These are phyloP conservation scores for Neonectria faginata DNA, from an alignment of 2,329 filamentous ascomycete genomes.

Conservation along the genomic window DNA sequence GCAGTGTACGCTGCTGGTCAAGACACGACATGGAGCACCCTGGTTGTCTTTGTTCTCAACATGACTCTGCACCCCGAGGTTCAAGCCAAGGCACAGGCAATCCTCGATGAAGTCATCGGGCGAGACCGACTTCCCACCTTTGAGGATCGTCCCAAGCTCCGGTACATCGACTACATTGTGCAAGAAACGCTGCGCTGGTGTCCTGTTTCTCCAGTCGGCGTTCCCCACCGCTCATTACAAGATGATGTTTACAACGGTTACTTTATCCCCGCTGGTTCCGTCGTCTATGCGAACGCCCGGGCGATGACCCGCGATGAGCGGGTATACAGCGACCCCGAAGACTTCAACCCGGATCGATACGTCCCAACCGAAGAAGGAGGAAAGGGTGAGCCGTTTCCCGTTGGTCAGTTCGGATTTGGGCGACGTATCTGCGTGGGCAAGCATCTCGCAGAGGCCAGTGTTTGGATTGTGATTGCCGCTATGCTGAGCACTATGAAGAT, in stretches of 20 bases:
- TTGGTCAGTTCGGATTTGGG: slow-evolving; percentile 26
- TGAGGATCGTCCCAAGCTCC: slow-evolving; percentile 48
- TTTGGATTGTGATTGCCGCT: slow-evolving; percentile 22
- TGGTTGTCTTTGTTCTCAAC: slow-evolving; percentile 58
- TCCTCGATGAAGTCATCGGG: slow-evolving; percentile 58
- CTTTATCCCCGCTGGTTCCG: slow-evolving; percentile 22
- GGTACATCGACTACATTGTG: slow-evolving; percentile 25
- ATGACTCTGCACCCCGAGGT: slow-evolving; percentile 56
- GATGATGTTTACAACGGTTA: slow-evolving; percentile 26
- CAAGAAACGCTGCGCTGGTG: slow-evolving; percentile 26
- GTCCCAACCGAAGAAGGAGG: slow-evolving; percentile 18
- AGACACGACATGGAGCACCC: slow-evolving; percentile 30
- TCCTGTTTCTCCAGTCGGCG: slow-evolving; percentile 27
- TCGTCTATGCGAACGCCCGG: slow-evolving; percentile 27
- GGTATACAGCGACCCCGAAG: slow-evolving; percentile 13
- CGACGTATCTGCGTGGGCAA: slow-evolving; percentile 22
- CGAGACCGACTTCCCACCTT: slow-evolving; percentile 54
- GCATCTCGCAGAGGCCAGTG: slow-evolving; percentile 19
- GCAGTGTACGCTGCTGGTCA: slow-evolving; percentile 29
- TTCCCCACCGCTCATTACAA: slow-evolving; percentile 20
- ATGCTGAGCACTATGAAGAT: slow-evolving; percentile 28
- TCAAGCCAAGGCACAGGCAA: slow-evolving; percentile 52
- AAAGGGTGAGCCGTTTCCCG: slow-evolving; percentile 23
- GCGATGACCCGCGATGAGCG: slow-evolving; percentile 21
- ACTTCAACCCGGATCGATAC: slow-evolving; percentile 26